Evolutionary conservation across 164 flowering plant genomes (phyloP).

Genomic region (Umbilicus rupestris): DNA sequence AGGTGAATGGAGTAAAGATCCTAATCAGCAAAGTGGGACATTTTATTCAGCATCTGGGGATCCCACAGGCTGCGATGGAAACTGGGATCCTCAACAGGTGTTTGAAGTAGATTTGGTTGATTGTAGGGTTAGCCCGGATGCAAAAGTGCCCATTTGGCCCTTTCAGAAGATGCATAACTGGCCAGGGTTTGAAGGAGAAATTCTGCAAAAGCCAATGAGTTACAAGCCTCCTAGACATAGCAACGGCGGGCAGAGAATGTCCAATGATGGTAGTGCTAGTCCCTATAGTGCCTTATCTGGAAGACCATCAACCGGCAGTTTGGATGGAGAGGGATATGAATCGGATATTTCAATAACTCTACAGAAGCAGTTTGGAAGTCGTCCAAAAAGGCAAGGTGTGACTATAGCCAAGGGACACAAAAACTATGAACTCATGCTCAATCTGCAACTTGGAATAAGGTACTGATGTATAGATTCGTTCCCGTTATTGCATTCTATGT

Average conservation of each 20-base stretch:
- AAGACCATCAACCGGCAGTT: not conserved
- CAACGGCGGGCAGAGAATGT: constrained; percentile 19
- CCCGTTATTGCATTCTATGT: not conserved
- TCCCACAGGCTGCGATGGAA: constrained; percentile 11
- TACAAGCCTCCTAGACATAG: constrained; percentile 10
- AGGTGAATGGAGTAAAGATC: constrained; percentile 64
- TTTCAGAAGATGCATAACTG: constrained; percentile 38
- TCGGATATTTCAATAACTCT: constrained; percentile 3
- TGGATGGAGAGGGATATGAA: not conserved
- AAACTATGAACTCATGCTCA: constrained; percentile 82
- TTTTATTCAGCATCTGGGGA: constrained; percentile 40
- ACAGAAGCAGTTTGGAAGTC: not conserved
- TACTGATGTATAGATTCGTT: constrained; percentile 13
- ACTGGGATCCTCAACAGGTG: constrained; percentile 42
- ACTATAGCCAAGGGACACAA: constrained; percentile 66
- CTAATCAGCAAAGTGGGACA: constrained; percentile 50
- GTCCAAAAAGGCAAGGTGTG: constrained; percentile 44
- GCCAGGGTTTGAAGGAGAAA: constrained; percentile 21
- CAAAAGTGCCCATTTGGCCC: constrained; percentile 29
- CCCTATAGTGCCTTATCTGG: constrained; percentile 14
- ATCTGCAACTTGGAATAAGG: constrained; percentile 82
- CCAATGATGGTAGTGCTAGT: constrained; percentile 31
- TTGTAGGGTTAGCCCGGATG: constrained; percentile 24
- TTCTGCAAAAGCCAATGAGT: constrained; percentile 11
- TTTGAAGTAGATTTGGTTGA: constrained; percentile 25